Base-by-base conservation (phyloP, 495 filamentous ascomycete species). In the Podospora tetraspora region DNA sequence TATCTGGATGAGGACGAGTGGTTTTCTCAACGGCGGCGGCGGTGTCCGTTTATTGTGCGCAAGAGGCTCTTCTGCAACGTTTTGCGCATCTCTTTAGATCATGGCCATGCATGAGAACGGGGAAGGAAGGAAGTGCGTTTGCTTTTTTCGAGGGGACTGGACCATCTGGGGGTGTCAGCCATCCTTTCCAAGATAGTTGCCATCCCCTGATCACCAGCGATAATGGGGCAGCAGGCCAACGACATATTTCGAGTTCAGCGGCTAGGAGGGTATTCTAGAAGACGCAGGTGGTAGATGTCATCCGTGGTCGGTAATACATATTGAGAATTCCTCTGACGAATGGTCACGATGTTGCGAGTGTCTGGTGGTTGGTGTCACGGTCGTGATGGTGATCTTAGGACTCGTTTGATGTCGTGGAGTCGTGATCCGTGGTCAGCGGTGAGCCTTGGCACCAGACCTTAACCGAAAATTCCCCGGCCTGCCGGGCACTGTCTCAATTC, bases 381-480 rank as follows among this genome's bases (percentile, higher is more conserved):
- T 0, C 2, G 19, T 52, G 43, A n/a, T 52, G 43, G 43, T 52
- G 43, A 52, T 52, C 59, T 21, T 60, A 23, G 12, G 11, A 63
- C 29, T 13, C 30, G 37, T 16, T 16, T 52, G 25, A 25, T 25
- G 32, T 34, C 32, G 43, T 52, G 43, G 34, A 19, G 43, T 52
- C 16, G 43, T 52, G 43, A n/a, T 52, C 43, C 1, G 5, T 64
- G 62, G 43, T 37, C 57, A 59, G 8, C 3, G 3, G 11, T 2
- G 6, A 37, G 43, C n/a, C 62, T 64, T 57, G 62, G 62, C 62
- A 57, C 5, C 16, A 16, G 22, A 6, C 1, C 3, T 59, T 59
- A 43, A 19, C 59, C 68, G 25, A 56, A 10, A 58, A 37, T 52
- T 6, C 21, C 57, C 65, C 65, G 24, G 65, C 43, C 57, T 25